These are phyloP conservation scores for Candida xyloterini DNA, from an alignment of 805 yeast genomes.

Conservation along the genomic window DNA sequence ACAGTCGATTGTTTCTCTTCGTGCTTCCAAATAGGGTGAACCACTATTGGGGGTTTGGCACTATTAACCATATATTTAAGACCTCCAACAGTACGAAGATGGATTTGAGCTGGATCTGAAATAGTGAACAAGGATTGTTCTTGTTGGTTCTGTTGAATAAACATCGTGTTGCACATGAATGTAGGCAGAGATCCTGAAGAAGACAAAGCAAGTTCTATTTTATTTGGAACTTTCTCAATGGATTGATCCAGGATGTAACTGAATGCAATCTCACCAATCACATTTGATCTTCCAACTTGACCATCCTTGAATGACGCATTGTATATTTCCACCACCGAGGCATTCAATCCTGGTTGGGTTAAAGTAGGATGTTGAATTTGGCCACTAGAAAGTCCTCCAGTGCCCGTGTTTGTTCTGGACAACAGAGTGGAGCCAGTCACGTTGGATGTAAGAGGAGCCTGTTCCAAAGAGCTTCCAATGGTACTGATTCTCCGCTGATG, in stretches of 20 bases:
- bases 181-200: conserved; percentile 41
- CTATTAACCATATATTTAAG: conserved; percentile 65
- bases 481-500: conserved; percentile 29
- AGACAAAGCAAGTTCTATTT: conserved; percentile 40
- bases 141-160: conserved; percentile 43
- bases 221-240: conserved; percentile 36
- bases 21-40: conserved; percentile 87
- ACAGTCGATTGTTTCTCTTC: conserved; percentile 84
- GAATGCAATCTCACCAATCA: conserved; percentile 85
- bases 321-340: conserved; percentile 82
- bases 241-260: conserved; percentile 47
- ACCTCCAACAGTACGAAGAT: conserved; percentile 72
- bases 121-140: conserved; percentile 35
- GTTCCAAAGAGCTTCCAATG: conserved; percentile 11
- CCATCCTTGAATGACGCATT: conserved; percentile 76
- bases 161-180: conserved; percentile 50
- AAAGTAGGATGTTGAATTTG: conserved; percentile 50
- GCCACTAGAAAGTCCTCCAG: conserved; percentile 33
- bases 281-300: conserved; percentile 51
- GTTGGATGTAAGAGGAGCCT: conserved; percentile 14
- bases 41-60: conserved; percentile 59
- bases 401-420: conserved; percentile 33
- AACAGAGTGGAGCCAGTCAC: conserved; percentile 40
- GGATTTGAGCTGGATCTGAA: conserved; percentile 47
- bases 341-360: conserved; percentile 64